Base-by-base conservation (phyloP, 2,329 filamentous ascomycete species). In the Aphanocladium album region DNA sequence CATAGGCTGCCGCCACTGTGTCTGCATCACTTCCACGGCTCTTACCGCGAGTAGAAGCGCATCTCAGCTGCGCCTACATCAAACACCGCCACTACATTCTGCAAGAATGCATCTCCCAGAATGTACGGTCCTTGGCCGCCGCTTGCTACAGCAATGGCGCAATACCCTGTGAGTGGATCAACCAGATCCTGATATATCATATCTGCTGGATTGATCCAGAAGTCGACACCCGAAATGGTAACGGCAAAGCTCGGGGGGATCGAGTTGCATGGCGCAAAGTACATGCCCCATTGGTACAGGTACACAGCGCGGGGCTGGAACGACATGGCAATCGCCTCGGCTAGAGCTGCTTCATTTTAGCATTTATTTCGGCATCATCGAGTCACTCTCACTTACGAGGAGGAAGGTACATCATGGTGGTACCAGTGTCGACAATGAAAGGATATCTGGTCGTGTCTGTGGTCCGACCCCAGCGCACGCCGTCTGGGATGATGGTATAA, bases 401-500 rank as follows among this genome's bases (percentile, higher is more conserved):
- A 12, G 81, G 80, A 1, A 83, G 68, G 62, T 81, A 79, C 63
- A 77, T 78, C 67, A 82, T 73, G 0, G 80, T 80, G 1, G 81
- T 83, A 35, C 79, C 79, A 17, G 77, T 81, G 68, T 83, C 81
- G 54, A 83, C 71, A 56, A 83, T 80, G 65, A 77, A 81, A 5
- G 79, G 79, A 57, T 77, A 78, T 65, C 76, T 79, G 37, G 71
- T 75, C 19, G 66, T 70, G 62, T 79, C 76, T 2, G 70, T 75
- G 5, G 72, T 76, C 45, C 73, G 70, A 25, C 74, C 80, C 67
- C 74, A 82, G 62, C 70, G 69, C 62, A 81, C 72, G 3, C 79
- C 80, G 60, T 81, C 79, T 0, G 78, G 77, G 52, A 82, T 71
- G 60, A 83, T 76, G 19, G 81, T 82, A 65, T 83, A 83, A 67